Conservation (phyloP, 148 eudicot species). For the Rheum nobile region DNA sequence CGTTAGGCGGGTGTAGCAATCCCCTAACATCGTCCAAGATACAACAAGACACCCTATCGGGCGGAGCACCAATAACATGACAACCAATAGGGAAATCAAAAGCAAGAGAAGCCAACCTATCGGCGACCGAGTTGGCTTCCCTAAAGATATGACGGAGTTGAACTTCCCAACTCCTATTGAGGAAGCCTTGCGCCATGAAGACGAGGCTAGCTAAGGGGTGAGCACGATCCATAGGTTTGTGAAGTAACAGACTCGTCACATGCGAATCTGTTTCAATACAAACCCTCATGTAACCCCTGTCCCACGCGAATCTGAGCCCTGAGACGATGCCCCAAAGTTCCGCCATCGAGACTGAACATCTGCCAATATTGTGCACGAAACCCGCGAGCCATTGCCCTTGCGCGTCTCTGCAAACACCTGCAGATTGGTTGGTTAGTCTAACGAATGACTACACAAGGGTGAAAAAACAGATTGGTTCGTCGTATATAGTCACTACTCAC, state of each 20-base stretch:
- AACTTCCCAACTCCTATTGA: background rate
- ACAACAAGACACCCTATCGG: background rate
- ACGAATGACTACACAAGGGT: too few relatives aligned
- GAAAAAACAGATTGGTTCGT: too few relatives aligned
- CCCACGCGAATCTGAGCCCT: background rate
- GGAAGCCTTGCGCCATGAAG: background rate
- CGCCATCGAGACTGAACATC: background rate
- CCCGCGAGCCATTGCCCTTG: background rate
- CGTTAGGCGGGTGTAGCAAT: too few relatives aligned
- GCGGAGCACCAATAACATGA: background rate
- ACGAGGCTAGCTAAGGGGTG: background rate
- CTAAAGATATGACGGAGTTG: background rate
- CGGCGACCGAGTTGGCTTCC: background rate
- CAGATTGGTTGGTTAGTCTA: too few relatives aligned
- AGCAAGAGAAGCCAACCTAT: background rate
- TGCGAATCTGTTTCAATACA: background rate
- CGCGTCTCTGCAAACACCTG: too few relatives aligned
- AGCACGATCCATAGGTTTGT: background rate
- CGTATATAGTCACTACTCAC: too few relatives aligned
- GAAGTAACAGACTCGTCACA: background rate
- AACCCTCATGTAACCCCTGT: background rate
- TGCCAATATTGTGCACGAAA: background rate
- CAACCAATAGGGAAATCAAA: background rate
- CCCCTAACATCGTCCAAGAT: too few relatives aligned
- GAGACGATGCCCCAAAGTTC: background rate